Conservation (phyloP, 108 stramenopile genomes). For the Bacterosira constricta region DNA sequence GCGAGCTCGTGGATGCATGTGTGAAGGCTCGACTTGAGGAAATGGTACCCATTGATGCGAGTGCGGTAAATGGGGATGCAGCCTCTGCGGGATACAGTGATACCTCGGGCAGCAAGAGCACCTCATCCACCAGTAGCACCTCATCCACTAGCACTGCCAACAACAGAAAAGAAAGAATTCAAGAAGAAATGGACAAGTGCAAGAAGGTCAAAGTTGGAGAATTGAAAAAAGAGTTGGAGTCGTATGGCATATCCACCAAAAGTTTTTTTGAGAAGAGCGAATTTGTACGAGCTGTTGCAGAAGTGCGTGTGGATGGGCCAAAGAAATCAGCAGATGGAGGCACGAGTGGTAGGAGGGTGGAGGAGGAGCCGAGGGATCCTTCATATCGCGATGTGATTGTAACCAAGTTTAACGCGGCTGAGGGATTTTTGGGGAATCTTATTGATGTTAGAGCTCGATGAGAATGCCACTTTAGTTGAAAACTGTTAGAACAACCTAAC, state of each 20-base stretch:
- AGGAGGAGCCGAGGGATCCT: slow-evolving; percentile 69
- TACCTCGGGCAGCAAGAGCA: background rate
- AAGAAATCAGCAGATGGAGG: slow-evolving; percentile 16
- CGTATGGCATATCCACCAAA: slow-evolving; percentile 48
- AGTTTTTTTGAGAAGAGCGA: slow-evolving; percentile 68
- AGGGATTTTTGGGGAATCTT: slow-evolving; percentile 28
- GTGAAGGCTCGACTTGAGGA: slow-evolving; percentile 72
- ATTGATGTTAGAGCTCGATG: slow-evolving; percentile 58
- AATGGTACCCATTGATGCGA: slow-evolving; percentile 46
- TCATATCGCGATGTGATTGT: slow-evolving; percentile 69
- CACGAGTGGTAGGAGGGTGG: background rate
- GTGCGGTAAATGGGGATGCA: background rate
- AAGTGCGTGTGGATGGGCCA: slow-evolving; percentile 68
- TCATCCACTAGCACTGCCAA: background rate
- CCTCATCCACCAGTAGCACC: background rate
- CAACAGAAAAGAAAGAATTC: slow-evolving; percentile 28
- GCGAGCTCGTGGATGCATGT: slow-evolving; percentile 71
- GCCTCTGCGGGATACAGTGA: background rate
- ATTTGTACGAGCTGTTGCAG: slow-evolving; percentile 77
- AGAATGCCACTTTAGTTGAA: too few relatives aligned
- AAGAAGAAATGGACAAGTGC: slow-evolving; percentile 46
- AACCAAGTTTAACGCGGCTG: slow-evolving; percentile 48
- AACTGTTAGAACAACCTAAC: too few relatives aligned
- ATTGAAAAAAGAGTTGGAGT: slow-evolving; percentile 52
- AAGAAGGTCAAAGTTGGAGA: slow-evolving; percentile 48